Conservation (phyloP, 805 yeast genomes). For the Wickerhamiella brachini region DNA sequence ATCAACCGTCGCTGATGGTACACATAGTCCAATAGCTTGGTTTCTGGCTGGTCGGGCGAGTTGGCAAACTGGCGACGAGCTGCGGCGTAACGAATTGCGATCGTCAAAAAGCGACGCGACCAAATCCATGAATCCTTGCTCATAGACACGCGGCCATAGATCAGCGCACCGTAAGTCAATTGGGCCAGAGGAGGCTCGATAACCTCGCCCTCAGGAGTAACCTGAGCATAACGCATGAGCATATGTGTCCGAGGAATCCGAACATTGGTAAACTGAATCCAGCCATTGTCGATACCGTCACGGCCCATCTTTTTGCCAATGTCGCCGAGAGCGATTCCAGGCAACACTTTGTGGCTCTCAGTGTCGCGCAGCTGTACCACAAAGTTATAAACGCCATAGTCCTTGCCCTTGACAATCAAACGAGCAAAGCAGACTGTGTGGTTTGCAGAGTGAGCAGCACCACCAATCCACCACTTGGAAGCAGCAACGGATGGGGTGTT, state of each 20-base stretch:
- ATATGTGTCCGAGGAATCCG: conserved; percentile 71
- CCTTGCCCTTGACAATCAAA: conserved; percentile 64
- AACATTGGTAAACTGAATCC: conserved; percentile 84
- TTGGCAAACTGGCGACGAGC: conserved; percentile 75
- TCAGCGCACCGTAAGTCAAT: conserved; percentile 72
- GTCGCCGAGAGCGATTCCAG: conserved; percentile 80
- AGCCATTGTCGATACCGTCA: conserved; percentile 91
- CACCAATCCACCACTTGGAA: conserved; percentile 98
- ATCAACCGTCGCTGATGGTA: conserved; percentile 77
- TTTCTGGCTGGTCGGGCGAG: conserved; percentile 37
- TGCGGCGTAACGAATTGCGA: conserved; percentile 79
- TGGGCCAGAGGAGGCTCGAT: conserved; percentile 76
- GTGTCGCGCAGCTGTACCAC: conserved; percentile 79
- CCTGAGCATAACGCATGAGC: conserved; percentile 68
- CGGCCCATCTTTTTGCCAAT: conserved; percentile 94
- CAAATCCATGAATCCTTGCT: conserved; percentile 72
- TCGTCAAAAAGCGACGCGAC: conserved; percentile 65
- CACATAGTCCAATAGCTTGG: conserved; percentile 72
- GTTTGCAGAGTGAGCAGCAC: conserved; percentile 90
- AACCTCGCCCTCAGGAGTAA: conserved; percentile 56
- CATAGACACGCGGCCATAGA: conserved; percentile 85
- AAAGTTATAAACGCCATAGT: conserved; percentile 85
- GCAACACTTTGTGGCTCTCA: conserved; percentile 47
- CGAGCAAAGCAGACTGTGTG: conserved; percentile 81
- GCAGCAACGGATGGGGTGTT: conserved; percentile 87